These are phyloP conservation scores for Wallacemonas rigidus DNA, from an alignment of 208 protist genomes.

Conservation along the genomic window DNA sequence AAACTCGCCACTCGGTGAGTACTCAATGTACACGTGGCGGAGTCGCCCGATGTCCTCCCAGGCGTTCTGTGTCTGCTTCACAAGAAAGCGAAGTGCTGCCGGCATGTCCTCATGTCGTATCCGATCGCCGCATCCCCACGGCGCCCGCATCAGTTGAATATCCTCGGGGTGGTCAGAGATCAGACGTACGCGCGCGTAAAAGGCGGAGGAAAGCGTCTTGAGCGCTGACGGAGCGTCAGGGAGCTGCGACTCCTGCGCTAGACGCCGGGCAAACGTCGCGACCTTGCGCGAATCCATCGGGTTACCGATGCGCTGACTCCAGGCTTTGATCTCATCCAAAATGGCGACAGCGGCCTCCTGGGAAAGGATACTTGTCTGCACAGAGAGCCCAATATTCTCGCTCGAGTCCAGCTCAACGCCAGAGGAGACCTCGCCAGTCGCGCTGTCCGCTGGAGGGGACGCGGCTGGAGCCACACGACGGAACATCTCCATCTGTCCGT, in stretches of 20 bases:
- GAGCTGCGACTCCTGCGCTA: slow-evolving; percentile 15
- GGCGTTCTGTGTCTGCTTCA: slow-evolving; percentile 37
- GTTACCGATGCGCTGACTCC: slow-evolving; percentile 55
- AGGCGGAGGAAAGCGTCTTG: slow-evolving; percentile 21
- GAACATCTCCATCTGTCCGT: slow-evolving; percentile 71
- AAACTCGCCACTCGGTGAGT: slow-evolving; percentile 72
- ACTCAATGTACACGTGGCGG: slow-evolving; percentile 88
- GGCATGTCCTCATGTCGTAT: slow-evolving; percentile 68
- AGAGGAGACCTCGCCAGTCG: slow-evolving; percentile 23
- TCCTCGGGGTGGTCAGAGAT: slow-evolving; percentile 87
- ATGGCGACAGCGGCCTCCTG: slow-evolving; percentile 45
- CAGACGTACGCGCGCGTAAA: slow-evolving; percentile 44
- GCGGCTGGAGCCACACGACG: slow-evolving; percentile 43
- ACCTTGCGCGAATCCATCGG: slow-evolving; percentile 61
- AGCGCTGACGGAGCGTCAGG: background rate
- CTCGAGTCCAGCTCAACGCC: slow-evolving; percentile 21
- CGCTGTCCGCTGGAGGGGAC: background rate
- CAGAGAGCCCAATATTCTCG: slow-evolving; percentile 72
- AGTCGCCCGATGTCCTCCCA: slow-evolving; percentile 67
- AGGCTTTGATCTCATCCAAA: slow-evolving; percentile 61
- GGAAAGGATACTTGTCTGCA: slow-evolving; percentile 36
- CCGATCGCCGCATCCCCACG: slow-evolving; percentile 80
- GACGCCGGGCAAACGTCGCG: slow-evolving; percentile 15
- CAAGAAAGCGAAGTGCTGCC: slow-evolving; percentile 62
- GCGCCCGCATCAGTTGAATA: slow-evolving; percentile 80